Percentiles rank a stretch among this genome's conserved stretches.
Evolutionary conservation across 2,329 filamentous ascomycete genomes (phyloP).

Genomic region (Remersonia thermophila): DNA sequence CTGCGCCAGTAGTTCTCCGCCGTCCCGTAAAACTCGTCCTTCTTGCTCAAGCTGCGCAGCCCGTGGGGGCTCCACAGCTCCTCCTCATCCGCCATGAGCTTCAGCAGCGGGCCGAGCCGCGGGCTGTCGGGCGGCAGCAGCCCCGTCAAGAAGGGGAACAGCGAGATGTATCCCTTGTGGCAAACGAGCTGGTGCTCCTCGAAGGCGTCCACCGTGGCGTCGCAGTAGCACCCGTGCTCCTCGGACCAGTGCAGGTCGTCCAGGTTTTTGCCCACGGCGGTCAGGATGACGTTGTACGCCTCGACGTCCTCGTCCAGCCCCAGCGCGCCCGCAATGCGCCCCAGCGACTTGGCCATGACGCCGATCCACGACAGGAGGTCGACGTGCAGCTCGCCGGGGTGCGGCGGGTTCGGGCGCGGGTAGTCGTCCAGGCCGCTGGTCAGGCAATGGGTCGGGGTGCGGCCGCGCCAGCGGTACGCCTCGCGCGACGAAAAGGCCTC

Average conservation of each 20-base stretch:
- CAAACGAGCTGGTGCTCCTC: constrained; percentile 85
- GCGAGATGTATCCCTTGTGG: constrained; percentile 89
- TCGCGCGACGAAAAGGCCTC: constrained; percentile 81
- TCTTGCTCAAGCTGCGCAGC: constrained; percentile 78
- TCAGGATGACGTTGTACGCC: constrained; percentile 58
- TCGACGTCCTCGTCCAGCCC: constrained; percentile 62
- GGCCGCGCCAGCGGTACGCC: constrained; percentile 88
- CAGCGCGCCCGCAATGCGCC: constrained; percentile 66
- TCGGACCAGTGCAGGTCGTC: constrained; percentile 90
- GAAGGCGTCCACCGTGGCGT: constrained; percentile 88
- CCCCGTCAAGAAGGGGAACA: constrained; percentile 85
- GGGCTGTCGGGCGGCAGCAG: constrained; percentile 62
- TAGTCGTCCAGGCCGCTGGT: constrained; percentile 96
- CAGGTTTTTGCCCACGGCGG: constrained; percentile 72
- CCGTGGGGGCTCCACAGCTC: constrained; percentile 86
- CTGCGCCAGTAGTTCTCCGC: constrained; percentile 96
- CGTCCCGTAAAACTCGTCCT: constrained; percentile 72
- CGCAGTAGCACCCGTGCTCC: constrained; percentile 72
- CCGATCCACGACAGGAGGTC: constrained; percentile 96
- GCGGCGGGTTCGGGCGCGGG: constrained; percentile 81
- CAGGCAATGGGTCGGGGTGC: constrained; percentile 73
- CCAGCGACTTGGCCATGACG: constrained; percentile 82
- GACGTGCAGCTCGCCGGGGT: constrained; percentile 89
- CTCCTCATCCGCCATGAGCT: constrained; percentile 66
- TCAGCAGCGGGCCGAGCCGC: constrained; percentile 60